A percentile compares a stretch with the other conserved stretches of the same genome.
Evolutionary conservation across 495 filamentous ascomycete genomes (phyloP).

Genomic region (Penicillium soppii): DNA sequence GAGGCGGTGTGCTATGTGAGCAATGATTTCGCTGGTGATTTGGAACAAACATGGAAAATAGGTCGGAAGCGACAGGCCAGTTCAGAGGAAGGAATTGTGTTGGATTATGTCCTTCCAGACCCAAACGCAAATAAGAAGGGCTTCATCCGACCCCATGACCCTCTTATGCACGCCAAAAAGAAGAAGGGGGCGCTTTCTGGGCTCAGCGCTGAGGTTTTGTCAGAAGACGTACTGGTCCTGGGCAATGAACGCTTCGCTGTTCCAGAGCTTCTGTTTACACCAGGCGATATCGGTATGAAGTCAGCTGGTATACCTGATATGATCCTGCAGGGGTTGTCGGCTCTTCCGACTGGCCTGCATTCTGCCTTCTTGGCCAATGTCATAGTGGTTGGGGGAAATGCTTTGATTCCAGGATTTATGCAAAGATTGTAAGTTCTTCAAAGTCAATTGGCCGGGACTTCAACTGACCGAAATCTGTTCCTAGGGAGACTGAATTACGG

Average conservation of each 20-base stretch:
- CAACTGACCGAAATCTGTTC: conserved; percentile 9
- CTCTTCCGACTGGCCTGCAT: conserved; percentile 73
- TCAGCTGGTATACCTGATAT: conserved; percentile 80
- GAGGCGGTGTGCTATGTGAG: conserved; percentile 85
- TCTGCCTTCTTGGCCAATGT: conserved; percentile 82
- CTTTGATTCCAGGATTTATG: conserved; percentile 76
- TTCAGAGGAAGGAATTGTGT: conserved; percentile 67
- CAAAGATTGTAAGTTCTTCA: conserved; percentile 61
- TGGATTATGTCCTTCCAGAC: conserved; percentile 92
- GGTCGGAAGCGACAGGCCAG: conserved; percentile 48
- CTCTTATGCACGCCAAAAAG: conserved; percentile 56
- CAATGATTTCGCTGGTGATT: conserved; percentile 71
- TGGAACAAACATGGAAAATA: conserved; percentile 85
- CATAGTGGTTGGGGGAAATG: conserved; percentile 84
- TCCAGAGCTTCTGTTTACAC: conserved; percentile 86
- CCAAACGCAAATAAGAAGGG: conserved; percentile 76
- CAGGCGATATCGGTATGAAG: conserved; percentile 80
- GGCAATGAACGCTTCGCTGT: conserved; percentile 90
- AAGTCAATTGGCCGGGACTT: not conserved
- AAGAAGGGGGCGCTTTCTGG: conserved; percentile 53
- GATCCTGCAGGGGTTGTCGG: conserved; percentile 77
- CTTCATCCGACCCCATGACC: conserved; percentile 73
- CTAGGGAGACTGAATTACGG: conserved; percentile 67
- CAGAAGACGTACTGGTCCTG: conserved; percentile 81
- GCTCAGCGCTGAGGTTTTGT: conserved; percentile 51